Evolutionary conservation across 2,329 filamentous ascomycete species (phyloP), one percentile per base, ranked within the genome.

Genomic region (Cladosporium austrohemisphaericum): DNA sequence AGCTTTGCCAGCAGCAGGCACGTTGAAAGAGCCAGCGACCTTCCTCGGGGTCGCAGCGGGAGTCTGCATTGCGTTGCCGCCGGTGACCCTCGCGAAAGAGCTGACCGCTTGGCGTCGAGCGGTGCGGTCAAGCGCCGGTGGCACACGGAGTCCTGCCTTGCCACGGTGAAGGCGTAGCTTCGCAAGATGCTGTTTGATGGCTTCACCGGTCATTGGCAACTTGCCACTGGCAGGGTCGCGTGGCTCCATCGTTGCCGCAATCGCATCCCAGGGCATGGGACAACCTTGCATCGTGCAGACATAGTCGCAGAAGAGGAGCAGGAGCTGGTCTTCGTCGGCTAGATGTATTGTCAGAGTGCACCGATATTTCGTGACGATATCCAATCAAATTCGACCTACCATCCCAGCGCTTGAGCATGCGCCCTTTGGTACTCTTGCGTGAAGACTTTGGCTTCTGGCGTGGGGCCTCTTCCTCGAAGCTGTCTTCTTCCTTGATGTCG

Each of bases 381-480:
- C 8, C n/a, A 23, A 23, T 20, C 7, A 40, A 20, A 6, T 33
- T 28, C 23, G n/a, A 47, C 61, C 55, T 55, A 64, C 61, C 38
- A 47, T 59, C 50, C 61, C 61, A 64, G 49, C 61, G 60, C 23
- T 60, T 53, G 11, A 64, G 58, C 49, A 55, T 50, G 29, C 61
- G 61, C 10, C 54, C 55, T 16, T 43, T 44, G 10, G 55, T 54
- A 37, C 52, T 53, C 49, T 56, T 59, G 49, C 58, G 58, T 16
- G 16, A 8, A 14, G 25, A n/a, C 25, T 47, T 47, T n/a, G n/a
- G n/a, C n/a, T n/a, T n/a, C n/a, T n/a, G n/a, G n/a, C n/a, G n/a
- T n/a, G n/a, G n/a, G n/a, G n/a, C n/a, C n/a, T n/a, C n/a, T n/a
- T n/a, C n/a, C n/a, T n/a, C n/a, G n/a, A n/a, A n/a, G n/a, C n/a